Conservation (phyloP, 2,329 filamentous ascomycete genomes). For the Fusarium tupiense region DNA sequence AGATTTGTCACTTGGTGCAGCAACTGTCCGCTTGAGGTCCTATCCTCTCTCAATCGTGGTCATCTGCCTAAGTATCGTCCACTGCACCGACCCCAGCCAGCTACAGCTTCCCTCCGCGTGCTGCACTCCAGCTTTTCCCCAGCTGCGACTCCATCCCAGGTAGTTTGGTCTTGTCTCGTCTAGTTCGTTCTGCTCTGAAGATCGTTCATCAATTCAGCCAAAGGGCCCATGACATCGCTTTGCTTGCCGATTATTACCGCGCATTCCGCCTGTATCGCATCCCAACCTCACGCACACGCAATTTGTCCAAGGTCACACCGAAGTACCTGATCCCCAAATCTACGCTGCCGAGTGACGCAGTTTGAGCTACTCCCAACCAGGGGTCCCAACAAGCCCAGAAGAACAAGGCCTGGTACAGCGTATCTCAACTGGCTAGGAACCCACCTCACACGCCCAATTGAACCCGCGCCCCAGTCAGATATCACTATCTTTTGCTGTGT, state of each 20-base stretch:
- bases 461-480: constrained; percentile 16
- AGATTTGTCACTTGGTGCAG: constrained; percentile 30
- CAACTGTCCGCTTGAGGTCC: constrained; percentile 19
- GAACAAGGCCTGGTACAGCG: background rate
- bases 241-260: constrained; percentile 21
- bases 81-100: constrained; percentile 24
- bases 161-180: constrained; percentile 2
- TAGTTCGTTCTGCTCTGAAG: constrained; percentile 12
- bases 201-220: constrained; percentile 13
- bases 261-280: constrained; percentile 30
- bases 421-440: constrained; percentile 33
- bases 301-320: constrained; percentile 33
- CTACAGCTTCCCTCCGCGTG: constrained; percentile 16
- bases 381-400: constrained; percentile 31
- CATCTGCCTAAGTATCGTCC: constrained; percentile 25
- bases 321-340: constrained; percentile 40
- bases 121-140: constrained; percentile 36
- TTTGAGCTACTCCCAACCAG: constrained; percentile 34
- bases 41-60: constrained; percentile 37
- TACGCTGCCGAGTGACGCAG: constrained; percentile 34
- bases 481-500: constrained; percentile 26
- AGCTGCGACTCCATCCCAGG: constrained; percentile 15
- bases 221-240: constrained; percentile 6
- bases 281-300: constrained; percentile 9
- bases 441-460: constrained; percentile 28